Base-by-base conservation (phyloP, 352 stramenopile species). In the Peronosclerospora sorghi region DNA sequence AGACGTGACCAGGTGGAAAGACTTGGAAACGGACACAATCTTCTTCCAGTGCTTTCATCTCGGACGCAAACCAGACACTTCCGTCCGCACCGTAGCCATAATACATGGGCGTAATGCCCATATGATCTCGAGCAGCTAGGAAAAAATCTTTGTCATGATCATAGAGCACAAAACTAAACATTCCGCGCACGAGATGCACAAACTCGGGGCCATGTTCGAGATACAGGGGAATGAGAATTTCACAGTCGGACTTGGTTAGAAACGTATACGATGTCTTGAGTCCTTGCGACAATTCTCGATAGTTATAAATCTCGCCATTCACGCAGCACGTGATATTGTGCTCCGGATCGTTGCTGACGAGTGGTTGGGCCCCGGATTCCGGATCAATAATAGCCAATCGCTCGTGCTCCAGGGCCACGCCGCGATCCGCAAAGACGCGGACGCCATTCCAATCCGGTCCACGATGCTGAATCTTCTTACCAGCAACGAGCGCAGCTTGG, bases 251-350 rank as follows among this genome's bases (percentile, higher is more conserved):
- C 53, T 97, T 96, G 46, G 95, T 98, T 32, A 86, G 51, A 48
- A 97, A 96, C 20, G 63, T 62, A 65, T 98, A 98, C n/a, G 90
- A 76, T 28, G 76, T 79, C 26, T 60, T 48, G 7, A 97, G 62
- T n/a, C 59, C 32, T 4, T 65, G 52, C 29, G 95, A 96, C 7
- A 99, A 64, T 59, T 98, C 83, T 62, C 95, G 94, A 79, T 98
- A 98, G 73, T 99, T 99, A 86, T 99, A 99, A 49, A 99, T 97
- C 73, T 99, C 96, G 36, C 96, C 95, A 68, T 99, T 99, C 28
- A 95, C 95, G 5, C 94, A 89, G 4, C 98, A 83, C 54, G 96
- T 97, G 48, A 99, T 80, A 35, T 73, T 78, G 32, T 59, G 48
- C 30, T 67, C 60, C 7, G 73, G 61, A 57, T 97, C 90, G 62